These are phyloP conservation scores for Solanum hybrid DNA, from an alignment of 305 asterid species.

Conservation along the genomic window DNA sequence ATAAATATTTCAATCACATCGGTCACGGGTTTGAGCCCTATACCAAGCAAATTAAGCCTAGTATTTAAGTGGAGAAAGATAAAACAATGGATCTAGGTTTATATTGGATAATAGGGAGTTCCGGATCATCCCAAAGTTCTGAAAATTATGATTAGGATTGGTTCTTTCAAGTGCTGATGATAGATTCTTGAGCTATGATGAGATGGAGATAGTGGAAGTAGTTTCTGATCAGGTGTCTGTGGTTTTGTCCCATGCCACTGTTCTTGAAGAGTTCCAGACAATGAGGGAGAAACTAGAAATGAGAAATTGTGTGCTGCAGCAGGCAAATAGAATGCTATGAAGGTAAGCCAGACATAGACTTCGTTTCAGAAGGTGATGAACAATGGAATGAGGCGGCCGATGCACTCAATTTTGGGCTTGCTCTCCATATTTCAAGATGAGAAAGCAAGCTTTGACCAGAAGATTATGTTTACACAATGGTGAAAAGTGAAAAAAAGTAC, in stretches of 20 bases:
- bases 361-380: conserved; percentile 37
- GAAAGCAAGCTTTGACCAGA: conserved; percentile 19
- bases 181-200: conserved; percentile 17
- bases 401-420: conserved; percentile 34
- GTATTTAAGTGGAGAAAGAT: neutral
- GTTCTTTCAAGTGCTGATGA: conserved; percentile 19
- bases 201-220: conserved; percentile 35
- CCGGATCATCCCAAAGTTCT: neutral
- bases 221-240: conserved; percentile 39
- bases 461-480: conserved; percentile 13
- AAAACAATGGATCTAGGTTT: neutral
- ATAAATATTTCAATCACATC: neutral
- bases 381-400: conserved; percentile 31
- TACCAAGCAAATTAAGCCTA: neutral
- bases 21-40: neutral
- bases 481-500: neutral
- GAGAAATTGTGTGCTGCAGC: neutral
- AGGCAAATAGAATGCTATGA: conserved; percentile 20
- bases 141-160: conserved; percentile 9
- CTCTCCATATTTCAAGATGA: conserved; percentile 22
- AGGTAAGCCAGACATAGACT: conserved; percentile 25
- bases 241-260: conserved; percentile 31
- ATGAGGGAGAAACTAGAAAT: conserved; percentile 24
- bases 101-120: neutral
- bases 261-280: conserved; percentile 27